Evolutionary conservation across 768 basidiomycete genomes (phyloP), one percentile per base, ranked within the genome.

Genomic region (Tremella yokohamensis): DNA sequence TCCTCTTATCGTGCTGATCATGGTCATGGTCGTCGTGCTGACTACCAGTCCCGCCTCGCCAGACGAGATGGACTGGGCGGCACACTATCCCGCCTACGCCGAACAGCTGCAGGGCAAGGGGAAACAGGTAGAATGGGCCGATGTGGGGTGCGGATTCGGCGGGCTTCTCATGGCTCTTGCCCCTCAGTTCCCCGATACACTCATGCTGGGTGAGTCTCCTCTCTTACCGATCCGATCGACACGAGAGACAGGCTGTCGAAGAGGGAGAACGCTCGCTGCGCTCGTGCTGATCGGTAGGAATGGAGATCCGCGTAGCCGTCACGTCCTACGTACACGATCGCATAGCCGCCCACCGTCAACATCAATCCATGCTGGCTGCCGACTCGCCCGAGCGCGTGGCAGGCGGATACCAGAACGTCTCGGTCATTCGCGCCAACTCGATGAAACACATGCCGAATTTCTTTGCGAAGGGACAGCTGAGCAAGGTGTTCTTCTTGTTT

Each of bases 381-480:
- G 49, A 38, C 53, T 8, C 60, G 9, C 34, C 54, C 1, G 13
- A 40, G 20, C 18, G 26, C 22, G 20, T 49, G 3, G 22, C 75
- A 1, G 78, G 82, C 1, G 82, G 83, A 42, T 80, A 75, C 55
- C 66, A 76, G 18, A 98, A 98, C 75, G 84, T 96, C 54, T 91
- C 90, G 37, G 84, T 97, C 62, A 87, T 96, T 62, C 86, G 96
- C 50, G 93, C 89, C 13, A 99, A 99, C 75, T 88, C 91, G 48
- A 97, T 97, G 93, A 98, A 98, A 79, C 97, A 98, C 77, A 82
- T 97, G 55, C 89, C 93, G 6, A 98, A 98, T 78, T 97, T 91
- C 77, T 96, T 99, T 77, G 73, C 82, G 20, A 92, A 93, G 73
- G 86, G 86, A 57, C 94, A 94, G 70, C 78, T 80, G 50, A 58